Conservation (phyloP, 2,329 filamentous ascomycete genomes). For the Aureobasidium sp. region DNA sequence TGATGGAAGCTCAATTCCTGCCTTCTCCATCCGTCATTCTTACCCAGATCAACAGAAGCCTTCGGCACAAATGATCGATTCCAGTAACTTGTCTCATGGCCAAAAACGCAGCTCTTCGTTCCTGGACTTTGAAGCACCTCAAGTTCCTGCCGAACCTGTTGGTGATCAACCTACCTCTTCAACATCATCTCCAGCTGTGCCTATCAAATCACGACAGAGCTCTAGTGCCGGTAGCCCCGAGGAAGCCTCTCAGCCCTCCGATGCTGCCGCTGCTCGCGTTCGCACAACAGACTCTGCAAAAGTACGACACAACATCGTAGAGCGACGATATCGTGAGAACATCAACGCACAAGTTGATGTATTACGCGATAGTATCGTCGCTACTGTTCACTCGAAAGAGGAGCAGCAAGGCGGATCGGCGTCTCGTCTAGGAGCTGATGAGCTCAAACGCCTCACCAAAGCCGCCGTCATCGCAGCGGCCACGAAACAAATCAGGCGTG, state of each 20-base stretch:
- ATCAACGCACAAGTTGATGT: constrained; percentile 39
- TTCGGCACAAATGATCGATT: neutral
- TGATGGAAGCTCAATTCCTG: neutral
- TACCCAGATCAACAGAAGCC: neutral
- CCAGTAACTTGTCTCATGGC: neutral
- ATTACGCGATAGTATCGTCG: constrained; percentile 23
- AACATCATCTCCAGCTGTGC: neutral
- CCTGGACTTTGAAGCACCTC: neutral
- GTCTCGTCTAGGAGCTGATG: constrained; percentile 9
- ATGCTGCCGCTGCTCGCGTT: neutral
- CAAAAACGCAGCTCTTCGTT: constrained; percentile 6
- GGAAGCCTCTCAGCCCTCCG: neutral
- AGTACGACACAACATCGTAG: constrained; percentile 34
- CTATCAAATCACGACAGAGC: constrained; percentile 5
- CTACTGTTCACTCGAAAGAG: constrained; percentile 28
- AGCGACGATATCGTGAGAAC: constrained; percentile 39
- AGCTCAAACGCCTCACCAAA: constrained; percentile 32
- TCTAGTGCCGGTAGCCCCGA: constrained; percentile 4
- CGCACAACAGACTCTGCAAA: constrained; percentile 11
- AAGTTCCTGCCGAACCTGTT: neutral
- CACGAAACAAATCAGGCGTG: constrained; percentile 38
- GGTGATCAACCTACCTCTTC: neutral
- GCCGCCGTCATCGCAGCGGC: constrained; percentile 39
- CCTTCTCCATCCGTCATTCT: neutral
- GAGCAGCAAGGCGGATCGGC: constrained; percentile 35